Evolutionary conservation across 352 stramenopile genomes (phyloP).

Genomic region (Globisporangium canariense): DNA sequence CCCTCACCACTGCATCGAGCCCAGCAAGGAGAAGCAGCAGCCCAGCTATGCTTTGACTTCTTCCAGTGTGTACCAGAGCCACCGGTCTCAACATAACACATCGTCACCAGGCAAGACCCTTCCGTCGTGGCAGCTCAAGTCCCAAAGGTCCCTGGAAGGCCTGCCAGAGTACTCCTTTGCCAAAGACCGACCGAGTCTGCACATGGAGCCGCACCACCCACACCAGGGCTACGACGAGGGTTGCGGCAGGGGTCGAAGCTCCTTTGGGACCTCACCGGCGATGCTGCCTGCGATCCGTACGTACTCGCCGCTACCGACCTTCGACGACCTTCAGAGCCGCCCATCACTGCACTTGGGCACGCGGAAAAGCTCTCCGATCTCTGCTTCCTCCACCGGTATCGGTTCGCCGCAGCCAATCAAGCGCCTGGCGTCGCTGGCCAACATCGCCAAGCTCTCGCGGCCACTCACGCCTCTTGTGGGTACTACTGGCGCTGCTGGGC

Average conservation of each 20-base stretch:
- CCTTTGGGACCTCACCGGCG: conserved; percentile 2
- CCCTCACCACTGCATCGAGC: conserved; percentile 12
- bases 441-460: conserved; percentile 15
- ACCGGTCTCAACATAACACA: background rate
- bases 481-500: background rate
- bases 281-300: conserved; percentile 13
- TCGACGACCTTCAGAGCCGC: conserved; percentile 5
- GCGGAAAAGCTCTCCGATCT: conserved; percentile 5
- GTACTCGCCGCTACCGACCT: conserved; percentile 8
- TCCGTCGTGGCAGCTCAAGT: conserved; percentile 5
- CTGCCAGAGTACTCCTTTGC: conserved; percentile 14
- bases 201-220: conserved; percentile 8
- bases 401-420: conserved; percentile 17
- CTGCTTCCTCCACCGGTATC: background rate
- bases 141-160: background rate
- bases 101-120: background rate
- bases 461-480: conserved; percentile 5
- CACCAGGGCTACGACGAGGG: background rate
- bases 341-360: conserved; percentile 9
- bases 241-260: background rate
- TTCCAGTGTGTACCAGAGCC: too few relatives aligned
- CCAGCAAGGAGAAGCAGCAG: conserved; percentile 13
- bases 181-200: conserved; percentile 19
- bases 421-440: conserved; percentile 17
- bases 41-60: background rate